A percentile compares a stretch with the other conserved stretches of the same genome.
Evolutionary conservation across 305 asterid species (phyloP).

Genomic region (Fraxinus latifolia): DNA sequence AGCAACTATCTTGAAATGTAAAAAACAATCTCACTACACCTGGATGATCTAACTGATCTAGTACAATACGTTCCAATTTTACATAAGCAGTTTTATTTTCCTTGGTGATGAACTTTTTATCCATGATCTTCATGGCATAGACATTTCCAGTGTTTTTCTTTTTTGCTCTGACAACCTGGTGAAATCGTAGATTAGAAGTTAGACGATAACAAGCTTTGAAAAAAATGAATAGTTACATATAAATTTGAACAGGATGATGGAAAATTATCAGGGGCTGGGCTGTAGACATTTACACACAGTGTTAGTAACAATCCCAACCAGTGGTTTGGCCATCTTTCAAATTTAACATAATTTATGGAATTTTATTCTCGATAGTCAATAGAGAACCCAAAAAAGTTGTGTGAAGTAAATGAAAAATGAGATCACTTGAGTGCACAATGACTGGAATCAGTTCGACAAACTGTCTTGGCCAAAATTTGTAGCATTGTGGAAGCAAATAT

Average conservation of each 20-base stretch:
- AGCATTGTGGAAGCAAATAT: background rate
- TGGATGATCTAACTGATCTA: constrained; percentile 97
- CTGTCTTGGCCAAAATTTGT: background rate
- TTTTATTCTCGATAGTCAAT: background rate
- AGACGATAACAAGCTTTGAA: background rate
- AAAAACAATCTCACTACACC: constrained; percentile 84
- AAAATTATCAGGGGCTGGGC: background rate
- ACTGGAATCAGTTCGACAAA: background rate
- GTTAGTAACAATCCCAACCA: background rate
- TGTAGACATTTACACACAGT: background rate
- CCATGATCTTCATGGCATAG: constrained; percentile 99
- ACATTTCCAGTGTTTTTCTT: constrained; percentile 85
- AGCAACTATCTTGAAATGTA: constrained; percentile 90
- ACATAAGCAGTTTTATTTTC: constrained; percentile 98
- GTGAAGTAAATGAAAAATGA: background rate
- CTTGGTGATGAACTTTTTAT: constrained; percentile 93
- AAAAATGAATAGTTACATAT: background rate
- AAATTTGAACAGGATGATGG: background rate
- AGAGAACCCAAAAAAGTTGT: background rate
- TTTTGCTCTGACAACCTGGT: constrained; percentile 94
- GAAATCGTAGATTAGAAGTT: background rate
- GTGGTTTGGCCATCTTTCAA: background rate
- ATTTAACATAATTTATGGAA: background rate
- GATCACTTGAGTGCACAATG: background rate
- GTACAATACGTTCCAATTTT: constrained; percentile 91